A percentile compares a stretch with the other conserved stretches of the same genome.
phyloP scores from a whole-genome alignment of 768 basidiomycete species.

The Scleroderma bovista region DNA sequence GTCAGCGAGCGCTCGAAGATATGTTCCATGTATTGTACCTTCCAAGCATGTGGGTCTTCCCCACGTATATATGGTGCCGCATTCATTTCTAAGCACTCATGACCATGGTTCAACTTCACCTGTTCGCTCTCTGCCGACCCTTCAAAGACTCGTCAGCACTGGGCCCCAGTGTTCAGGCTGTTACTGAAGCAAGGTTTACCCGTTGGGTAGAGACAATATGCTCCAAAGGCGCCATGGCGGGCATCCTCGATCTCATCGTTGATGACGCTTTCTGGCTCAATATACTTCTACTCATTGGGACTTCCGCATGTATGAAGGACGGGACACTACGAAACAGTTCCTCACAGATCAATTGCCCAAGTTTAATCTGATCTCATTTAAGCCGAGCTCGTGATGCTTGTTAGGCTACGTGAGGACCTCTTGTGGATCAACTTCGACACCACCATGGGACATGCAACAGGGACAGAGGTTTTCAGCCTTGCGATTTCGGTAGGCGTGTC shows the following conservation, averaged over 20 bases:
- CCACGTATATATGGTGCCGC: no score
- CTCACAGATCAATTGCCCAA: slow-evolving; percentile 28
- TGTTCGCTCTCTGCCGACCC: not conserved
- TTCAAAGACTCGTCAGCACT: not conserved
- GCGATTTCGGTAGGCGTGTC: slow-evolving; percentile 36
- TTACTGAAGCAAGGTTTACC: not conserved
- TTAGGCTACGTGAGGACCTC: slow-evolving; percentile 44
- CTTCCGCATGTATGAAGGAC: slow-evolving; percentile 39
- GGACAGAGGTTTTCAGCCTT: slow-evolving; percentile 46
- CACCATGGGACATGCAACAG: slow-evolving; percentile 39
- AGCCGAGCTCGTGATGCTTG: slow-evolving; percentile 20
- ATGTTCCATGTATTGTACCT: no score
- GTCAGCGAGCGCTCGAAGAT: no score
- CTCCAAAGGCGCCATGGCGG: not conserved
- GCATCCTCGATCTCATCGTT: not conserved
- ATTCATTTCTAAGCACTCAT: not conserved
- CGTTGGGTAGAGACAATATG: not conserved
- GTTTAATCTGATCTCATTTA: slow-evolving; percentile 13
- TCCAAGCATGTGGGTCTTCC: no score
- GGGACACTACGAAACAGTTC: slow-evolving; percentile 27
- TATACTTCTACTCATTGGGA: slow-evolving; percentile 44
- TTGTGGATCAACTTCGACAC: slow-evolving; percentile 51
- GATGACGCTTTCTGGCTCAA: slow-evolving; percentile 39
- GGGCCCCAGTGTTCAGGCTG: not conserved
- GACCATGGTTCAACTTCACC: not conserved